These are phyloP conservation scores for Lactarius trivialis DNA, from an alignment of 768 basidiomycete genomes.

Conservation along the genomic window DNA sequence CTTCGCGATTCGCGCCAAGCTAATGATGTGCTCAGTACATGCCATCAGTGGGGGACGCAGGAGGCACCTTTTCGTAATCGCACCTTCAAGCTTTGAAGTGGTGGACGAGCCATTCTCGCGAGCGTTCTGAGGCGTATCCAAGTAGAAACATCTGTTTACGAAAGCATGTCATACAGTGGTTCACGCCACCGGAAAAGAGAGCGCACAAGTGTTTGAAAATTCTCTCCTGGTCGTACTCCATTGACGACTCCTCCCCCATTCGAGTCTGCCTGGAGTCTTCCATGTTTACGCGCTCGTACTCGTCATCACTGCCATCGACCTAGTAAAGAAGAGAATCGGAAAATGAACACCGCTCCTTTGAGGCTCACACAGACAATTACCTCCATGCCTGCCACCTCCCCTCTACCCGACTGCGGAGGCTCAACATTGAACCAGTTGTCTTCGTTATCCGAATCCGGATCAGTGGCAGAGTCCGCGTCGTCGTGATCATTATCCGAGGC, in stretches of 20 bases:
- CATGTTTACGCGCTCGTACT: not conserved
- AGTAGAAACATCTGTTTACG: constrained; percentile 66
- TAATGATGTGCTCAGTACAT: constrained; percentile 28
- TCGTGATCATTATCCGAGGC: constrained; percentile 30
- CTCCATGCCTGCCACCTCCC: constrained; percentile 3
- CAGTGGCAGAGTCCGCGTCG: constrained; percentile 44
- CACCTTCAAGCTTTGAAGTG: constrained; percentile 45
- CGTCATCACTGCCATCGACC: constrained; percentile 7
- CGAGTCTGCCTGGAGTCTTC: not conserved
- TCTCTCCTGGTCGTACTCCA: constrained; percentile 69
- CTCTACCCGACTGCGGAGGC: constrained; percentile 6
- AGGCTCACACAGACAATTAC: not conserved
- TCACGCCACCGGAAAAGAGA: not conserved
- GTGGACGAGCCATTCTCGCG: constrained; percentile 53
- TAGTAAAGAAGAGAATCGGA: not conserved
- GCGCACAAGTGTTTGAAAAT: constrained; percentile 83
- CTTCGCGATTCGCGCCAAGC: constrained; percentile 47
- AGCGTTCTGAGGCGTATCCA: constrained; percentile 78
- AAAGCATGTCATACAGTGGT: constrained; percentile 5
- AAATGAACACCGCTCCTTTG: not conserved
- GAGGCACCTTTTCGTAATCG: constrained; percentile 49
- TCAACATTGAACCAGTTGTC: constrained; percentile 38
- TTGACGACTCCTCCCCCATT: constrained; percentile 72
- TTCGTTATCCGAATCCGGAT: constrained; percentile 63
- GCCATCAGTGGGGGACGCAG: not conserved